Evolutionary conservation across 2,329 filamentous ascomycete genomes (phyloP), one percentile per base, ranked within the genome.

Genomic region (Talaromyces atroroseus): DNA sequence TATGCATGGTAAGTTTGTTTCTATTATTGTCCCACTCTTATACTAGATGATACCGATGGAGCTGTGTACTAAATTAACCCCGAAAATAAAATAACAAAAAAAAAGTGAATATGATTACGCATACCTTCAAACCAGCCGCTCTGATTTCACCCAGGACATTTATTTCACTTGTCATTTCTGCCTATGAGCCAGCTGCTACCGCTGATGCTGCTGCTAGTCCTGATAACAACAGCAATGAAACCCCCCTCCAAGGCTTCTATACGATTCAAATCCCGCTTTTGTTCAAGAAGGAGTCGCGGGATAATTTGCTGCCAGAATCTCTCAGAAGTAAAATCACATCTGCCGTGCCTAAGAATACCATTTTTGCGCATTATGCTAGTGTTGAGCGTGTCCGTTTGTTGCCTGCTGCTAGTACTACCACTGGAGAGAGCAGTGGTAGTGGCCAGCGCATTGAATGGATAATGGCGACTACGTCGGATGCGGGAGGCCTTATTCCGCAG

Each of bases 401-500:
- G 3, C 34, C 60, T n/a, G 34, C 59, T 52, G 24, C 44, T 49
- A 18, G 34, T n/a, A 12, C 36, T 26, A 48, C 7, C n/a, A 4
- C 44, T 8, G 36, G 32, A 12, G 24, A 34, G 20, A 38, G 21
- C 5, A 48, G 21, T 16, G 24, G 46, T 21, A 44, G 38, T n/a
- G 16, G 52, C 8, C n/a, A n/a, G 47, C 50, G 49, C 7, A 56
- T 64, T 42, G 65, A 70, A 44, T 74, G 71, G 71, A 67, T 63
- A 3, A 72, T 73, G 69, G 70, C 68, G 3, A 73, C 70, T 6
- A 68, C 68, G 10, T 72, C 70, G 16, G 64, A 73, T 56, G 68
- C 71, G 10, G 66, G 68, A 10, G 70, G 71, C 3, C 65, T 61
- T 23, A 72, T 73, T 52, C 70, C 71, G 11, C 61, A 62, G 57